A percentile compares a stretch with the other conserved stretches of the same genome.
These are phyloP conservation scores for Botrytis porri DNA, from an alignment of 2,329 filamentous ascomycete species.

Conservation along the genomic window DNA sequence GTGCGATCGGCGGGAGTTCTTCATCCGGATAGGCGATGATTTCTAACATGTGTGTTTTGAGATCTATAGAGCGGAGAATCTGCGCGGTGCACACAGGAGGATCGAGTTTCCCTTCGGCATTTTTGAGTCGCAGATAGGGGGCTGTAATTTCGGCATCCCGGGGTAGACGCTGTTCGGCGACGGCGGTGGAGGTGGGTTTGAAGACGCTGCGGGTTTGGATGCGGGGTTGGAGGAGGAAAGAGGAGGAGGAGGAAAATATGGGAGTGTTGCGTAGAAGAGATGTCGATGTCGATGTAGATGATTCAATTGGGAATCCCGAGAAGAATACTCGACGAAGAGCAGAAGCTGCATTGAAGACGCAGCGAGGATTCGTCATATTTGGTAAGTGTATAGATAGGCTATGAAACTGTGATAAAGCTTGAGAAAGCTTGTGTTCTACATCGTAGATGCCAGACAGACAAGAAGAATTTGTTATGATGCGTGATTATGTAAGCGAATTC, in stretches of 20 bases:
- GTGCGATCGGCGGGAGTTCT: slow-evolving; percentile 59
- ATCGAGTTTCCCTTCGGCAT: slow-evolving; percentile 39
- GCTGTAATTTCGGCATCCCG: slow-evolving; percentile 49
- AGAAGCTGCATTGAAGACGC: slow-evolving; percentile 44
- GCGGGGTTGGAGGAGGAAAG: slow-evolving; percentile 4
- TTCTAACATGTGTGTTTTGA: slow-evolving; percentile 49
- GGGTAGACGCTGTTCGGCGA: slow-evolving; percentile 35
- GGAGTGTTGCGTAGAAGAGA: slow-evolving; percentile 27
- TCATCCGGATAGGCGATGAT: slow-evolving; percentile 43
- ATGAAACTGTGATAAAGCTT: not conserved
- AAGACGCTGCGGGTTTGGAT: slow-evolving; percentile 10
- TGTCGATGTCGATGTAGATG: slow-evolving; percentile 28
- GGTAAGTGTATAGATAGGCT: not conserved
- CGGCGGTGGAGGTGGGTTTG: slow-evolving; percentile 17
- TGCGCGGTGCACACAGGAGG: slow-evolving; percentile 36
- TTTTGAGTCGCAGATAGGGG: slow-evolving; percentile 45
- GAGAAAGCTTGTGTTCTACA: not conserved
- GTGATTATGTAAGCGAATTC: slow-evolving; percentile 12
- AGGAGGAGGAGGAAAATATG: not conserved
- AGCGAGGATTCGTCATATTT: slow-evolving; percentile 32
- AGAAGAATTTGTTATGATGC: not conserved
- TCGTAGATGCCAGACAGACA: not conserved
- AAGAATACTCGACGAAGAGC: slow-evolving; percentile 50
- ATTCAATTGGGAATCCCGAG: slow-evolving; percentile 36
- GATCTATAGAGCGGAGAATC: slow-evolving; percentile 48